A percentile compares a stretch with the other conserved stretches of the same genome.
phyloP scores from a whole-genome alignment of 768 basidiomycete genomes.

The Albatrellus ellisii region DNA sequence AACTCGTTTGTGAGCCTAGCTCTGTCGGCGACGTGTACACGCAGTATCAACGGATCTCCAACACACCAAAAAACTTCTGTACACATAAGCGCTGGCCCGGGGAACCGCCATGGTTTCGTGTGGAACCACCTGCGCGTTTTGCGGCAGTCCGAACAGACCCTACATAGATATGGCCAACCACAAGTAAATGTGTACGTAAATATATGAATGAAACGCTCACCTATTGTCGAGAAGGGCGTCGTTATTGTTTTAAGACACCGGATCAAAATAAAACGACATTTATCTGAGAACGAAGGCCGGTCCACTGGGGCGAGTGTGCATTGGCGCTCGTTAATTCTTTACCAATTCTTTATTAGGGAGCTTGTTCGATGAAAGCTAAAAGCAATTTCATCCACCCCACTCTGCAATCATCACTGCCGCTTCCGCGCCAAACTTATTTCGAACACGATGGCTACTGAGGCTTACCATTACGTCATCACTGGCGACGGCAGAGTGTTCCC shows the following conservation, averaged over 20 bases:
- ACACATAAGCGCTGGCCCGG: conserved; percentile 89
- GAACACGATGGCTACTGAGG: neutral
- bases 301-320: too few species aligned
- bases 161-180: conserved; percentile 16
- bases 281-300: too few species aligned
- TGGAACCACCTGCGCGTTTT: conserved; percentile 90
- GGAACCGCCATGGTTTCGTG: conserved; percentile 86
- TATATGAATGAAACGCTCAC: conserved; percentile 2
- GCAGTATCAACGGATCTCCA: neutral
- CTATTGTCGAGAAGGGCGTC: too few species aligned
- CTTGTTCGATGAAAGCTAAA: too few species aligned
- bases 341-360: too few species aligned
- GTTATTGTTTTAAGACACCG: too few species aligned
- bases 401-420: too few species aligned
- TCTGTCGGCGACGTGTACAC: neutral
- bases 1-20: conserved; percentile 73
- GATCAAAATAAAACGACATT: too few species aligned
- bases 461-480: too few species aligned
- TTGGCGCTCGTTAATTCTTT: too few species aligned
- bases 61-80: conserved; percentile 88
- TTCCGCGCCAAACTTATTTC: neutral
- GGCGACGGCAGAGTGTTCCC: too few species aligned
- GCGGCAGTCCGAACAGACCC: conserved; percentile 83
- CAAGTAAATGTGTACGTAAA: conserved; percentile 15
- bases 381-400: too few species aligned